phyloP scores from a whole-genome alignment of 148 eudicot species.

The Vaccinium vitisidaea region DNA sequence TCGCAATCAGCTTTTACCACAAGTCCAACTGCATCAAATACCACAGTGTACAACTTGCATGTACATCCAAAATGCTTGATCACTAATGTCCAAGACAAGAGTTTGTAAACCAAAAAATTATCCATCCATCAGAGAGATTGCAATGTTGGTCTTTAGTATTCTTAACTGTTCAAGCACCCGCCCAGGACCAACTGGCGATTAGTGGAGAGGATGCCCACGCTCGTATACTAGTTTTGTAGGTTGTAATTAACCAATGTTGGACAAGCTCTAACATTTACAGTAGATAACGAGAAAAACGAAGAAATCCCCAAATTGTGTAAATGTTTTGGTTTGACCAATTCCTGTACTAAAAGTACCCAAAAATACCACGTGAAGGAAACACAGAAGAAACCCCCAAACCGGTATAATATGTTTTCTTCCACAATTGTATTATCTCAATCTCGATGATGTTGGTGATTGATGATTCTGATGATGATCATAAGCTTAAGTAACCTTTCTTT shows the following conservation, averaged over 20 bases:
- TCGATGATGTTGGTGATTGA: not conserved
- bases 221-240: too few species aligned
- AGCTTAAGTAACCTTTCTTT: too few species aligned
- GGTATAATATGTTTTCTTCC: not conserved
- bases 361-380: not conserved
- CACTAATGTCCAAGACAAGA: not conserved
- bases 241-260: too few species aligned
- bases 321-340: not conserved
- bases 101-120: not conserved
- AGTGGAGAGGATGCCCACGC: too few species aligned
- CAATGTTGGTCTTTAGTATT: not conserved
- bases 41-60: not conserved
- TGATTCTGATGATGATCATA: not conserved
- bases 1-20: not conserved
- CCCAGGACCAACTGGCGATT: too few species aligned
- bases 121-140: not conserved
- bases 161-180: too few species aligned
- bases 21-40: not conserved
- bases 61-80: not conserved
- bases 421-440: not conserved
- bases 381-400: not conserved
- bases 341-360: not conserved
- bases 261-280: not conserved
- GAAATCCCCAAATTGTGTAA: conserved; percentile 1
- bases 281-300: not conserved